Evolutionary conservation across 2,329 filamentous ascomycete genomes (phyloP), one percentile per base, ranked within the genome.

Genomic region (Alternaria triticimaculans): DNA sequence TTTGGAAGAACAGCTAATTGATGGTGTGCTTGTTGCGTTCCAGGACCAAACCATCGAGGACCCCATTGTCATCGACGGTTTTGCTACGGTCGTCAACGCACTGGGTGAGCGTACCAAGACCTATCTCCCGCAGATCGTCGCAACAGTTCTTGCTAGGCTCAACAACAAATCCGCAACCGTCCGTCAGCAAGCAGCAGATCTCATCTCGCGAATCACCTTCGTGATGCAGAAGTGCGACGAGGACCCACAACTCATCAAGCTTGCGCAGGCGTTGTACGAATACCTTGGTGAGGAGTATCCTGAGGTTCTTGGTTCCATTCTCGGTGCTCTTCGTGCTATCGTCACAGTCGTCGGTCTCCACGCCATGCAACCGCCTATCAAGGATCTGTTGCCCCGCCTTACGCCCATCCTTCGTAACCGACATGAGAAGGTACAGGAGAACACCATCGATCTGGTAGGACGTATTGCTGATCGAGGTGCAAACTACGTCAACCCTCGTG

Each of bases 161-260:
- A 98, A 98, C 87, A 97, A 99, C 86, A 98, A 98, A 83, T 96
- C 93, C 5, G 92, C 96, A 8, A 97, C 95, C 2, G 96, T 99
- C 41, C 92, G 96, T 69, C 96, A 99, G 80, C 96, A 99, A 81
- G 94, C 96, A 3, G 96, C 96, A 6, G 96, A 99, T 80, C 87
- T 99, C 49, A 96, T 99, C 71, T 97, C 94, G 9, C 92, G 96
- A 21, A 97, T 99, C 74, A 96, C 96, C 6, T 95, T 97, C 87
- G 95, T 98, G 55, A 98, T 99, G 94, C 96, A 96, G 83, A 94
- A 98, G 82, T 99, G 96, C 77, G 94, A 94, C 55, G 95, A 99
- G 80, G 96, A 99, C 80, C 92, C 92, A 2, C 87, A 98, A 56
- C 96, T 99, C 90, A 94, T 94, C 73, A 97, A 97, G 82, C 89